Evolutionary conservation across 352 stramenopile species (phyloP).

Genomic region (Phytophthora vignae): DNA sequence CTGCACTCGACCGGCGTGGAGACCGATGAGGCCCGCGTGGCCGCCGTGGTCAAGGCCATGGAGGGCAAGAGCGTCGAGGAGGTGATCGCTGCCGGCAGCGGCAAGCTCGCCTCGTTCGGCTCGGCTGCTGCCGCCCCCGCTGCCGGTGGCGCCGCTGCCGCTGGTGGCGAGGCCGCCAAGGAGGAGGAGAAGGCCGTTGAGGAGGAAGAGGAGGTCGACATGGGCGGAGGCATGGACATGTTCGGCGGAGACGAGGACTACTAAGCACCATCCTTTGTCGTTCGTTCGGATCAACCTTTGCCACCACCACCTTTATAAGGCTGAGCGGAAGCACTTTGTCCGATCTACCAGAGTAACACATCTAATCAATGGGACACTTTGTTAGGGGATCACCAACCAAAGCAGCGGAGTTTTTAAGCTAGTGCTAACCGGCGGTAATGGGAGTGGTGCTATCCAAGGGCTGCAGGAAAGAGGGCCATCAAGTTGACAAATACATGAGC

Average conservation of each 20-base stretch:
- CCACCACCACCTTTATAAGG: background rate
- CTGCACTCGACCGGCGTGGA: constrained; percentile 92
- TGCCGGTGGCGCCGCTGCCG: constrained; percentile 58
- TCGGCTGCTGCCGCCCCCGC: constrained; percentile 62
- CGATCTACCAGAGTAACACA: constrained; percentile 58
- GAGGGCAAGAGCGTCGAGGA: constrained; percentile 86
- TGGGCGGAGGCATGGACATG: constrained; percentile 90
- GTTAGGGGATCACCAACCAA: constrained; percentile 44
- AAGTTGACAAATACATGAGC: background rate
- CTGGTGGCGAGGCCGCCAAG: constrained; percentile 54
- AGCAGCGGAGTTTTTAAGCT: background rate
- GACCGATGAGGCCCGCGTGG: constrained; percentile 75
- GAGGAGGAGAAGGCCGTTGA: constrained; percentile 80
- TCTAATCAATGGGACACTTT: constrained; percentile 83
- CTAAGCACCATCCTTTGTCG: constrained; percentile 51
- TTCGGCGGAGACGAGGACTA: constrained; percentile 90
- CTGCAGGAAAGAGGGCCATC: too few species aligned
- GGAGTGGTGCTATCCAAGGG: background rate
- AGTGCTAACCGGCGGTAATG: background rate
- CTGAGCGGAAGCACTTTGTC: constrained; percentile 9
- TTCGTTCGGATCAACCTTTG: constrained; percentile 16
- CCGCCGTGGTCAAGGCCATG: constrained; percentile 81
- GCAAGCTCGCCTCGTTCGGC: constrained; percentile 88
- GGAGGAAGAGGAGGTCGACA: constrained; percentile 88
- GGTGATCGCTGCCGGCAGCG: constrained; percentile 81